Evolutionary conservation across 805 yeast genomes (phyloP).

Genomic region (Sugiyamaella qingdaonensis): DNA sequence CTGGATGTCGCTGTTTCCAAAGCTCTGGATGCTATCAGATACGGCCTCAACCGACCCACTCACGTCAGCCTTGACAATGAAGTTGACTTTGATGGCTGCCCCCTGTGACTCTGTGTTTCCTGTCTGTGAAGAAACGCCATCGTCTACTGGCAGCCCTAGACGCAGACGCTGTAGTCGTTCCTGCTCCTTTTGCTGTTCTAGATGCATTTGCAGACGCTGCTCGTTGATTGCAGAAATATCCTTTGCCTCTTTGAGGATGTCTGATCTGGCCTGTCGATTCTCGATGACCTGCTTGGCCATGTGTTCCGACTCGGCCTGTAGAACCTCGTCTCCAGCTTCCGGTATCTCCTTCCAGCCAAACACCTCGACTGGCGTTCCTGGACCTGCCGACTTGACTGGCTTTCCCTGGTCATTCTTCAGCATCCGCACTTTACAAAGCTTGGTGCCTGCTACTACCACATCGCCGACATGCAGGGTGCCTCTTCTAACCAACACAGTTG

Average conservation of each 20-base stretch:
- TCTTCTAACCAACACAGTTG: constrained; percentile 77
- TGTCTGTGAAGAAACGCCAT: constrained; percentile 33
- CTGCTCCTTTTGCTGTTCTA: constrained; percentile 49
- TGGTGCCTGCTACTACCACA: constrained; percentile 77
- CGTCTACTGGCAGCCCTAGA: constrained; percentile 54
- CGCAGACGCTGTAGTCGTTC: constrained; percentile 53
- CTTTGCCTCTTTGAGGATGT: constrained; percentile 51
- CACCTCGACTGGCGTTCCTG: constrained; percentile 85
- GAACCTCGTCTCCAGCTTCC: constrained; percentile 78
- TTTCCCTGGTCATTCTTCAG: constrained; percentile 73
- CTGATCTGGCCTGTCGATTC: constrained; percentile 55
- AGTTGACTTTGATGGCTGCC: constrained; percentile 30
- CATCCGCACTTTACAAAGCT: constrained; percentile 79
- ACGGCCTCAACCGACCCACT: constrained; percentile 95
- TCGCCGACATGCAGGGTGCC: constrained; percentile 71
- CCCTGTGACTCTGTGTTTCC: constrained; percentile 16
- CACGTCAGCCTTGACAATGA: constrained; percentile 85
- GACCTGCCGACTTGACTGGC: constrained; percentile 60
- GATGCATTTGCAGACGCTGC: constrained; percentile 48
- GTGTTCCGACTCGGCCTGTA: constrained; percentile 71
- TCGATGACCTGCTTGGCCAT: constrained; percentile 69
- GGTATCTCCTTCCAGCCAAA: constrained; percentile 95
- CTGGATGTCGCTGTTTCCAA: constrained; percentile 85
- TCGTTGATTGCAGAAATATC: constrained; percentile 71
- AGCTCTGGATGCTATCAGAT: constrained; percentile 65